Percentiles rank a stretch among this genome's conserved stretches.
phyloP scores from a whole-genome alignment of 257 asterid genomes.

The Capsicum baccatum region DNA sequence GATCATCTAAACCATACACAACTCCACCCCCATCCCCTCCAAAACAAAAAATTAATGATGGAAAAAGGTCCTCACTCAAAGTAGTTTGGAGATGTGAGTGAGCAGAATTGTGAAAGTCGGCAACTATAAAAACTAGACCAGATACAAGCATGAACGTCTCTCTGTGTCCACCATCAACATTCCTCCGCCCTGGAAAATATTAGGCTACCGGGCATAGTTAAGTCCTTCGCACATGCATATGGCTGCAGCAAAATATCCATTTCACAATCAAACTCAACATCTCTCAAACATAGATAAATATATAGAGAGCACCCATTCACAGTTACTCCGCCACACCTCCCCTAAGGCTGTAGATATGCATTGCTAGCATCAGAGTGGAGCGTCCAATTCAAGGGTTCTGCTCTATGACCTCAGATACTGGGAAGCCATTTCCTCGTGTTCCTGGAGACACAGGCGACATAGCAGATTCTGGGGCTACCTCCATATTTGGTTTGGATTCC shows the following conservation, averaged over 20 bases:
- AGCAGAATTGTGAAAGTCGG: not conserved
- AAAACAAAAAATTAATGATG: not conserved
- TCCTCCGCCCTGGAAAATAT: slow-evolving; percentile 1
- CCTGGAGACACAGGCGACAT: slow-evolving; percentile 39
- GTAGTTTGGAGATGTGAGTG: not conserved
- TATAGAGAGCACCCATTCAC: not conserved
- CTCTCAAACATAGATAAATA: not conserved
- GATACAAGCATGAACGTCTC: not conserved
- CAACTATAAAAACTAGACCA: not conserved
- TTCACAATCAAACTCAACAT: not conserved
- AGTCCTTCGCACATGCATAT: slow-evolving; percentile 20
- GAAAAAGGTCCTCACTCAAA: slow-evolving; percentile 14
- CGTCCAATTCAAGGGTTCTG: slow-evolving; percentile 36
- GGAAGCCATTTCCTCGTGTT: slow-evolving; percentile 38
- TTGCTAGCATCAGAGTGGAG: slow-evolving; percentile 36
- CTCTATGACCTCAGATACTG: slow-evolving; percentile 39
- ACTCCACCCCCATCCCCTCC: not conserved
- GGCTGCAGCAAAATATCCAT: not conserved
- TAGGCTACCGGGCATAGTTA: slow-evolving; percentile 3
- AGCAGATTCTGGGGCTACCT: slow-evolving; percentile 32
- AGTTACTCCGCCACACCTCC: not conserved
- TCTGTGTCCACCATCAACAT: not conserved
- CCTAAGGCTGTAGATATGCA: slow-evolving; percentile 24
- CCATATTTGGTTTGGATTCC: slow-evolving; percentile 32
- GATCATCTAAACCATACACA: not conserved